A percentile compares a stretch with the other conserved stretches of the same genome.
Evolutionary conservation across 78 protist genomes (phyloP).

Genomic region (Dictyostelium brefeldianum): DNA sequence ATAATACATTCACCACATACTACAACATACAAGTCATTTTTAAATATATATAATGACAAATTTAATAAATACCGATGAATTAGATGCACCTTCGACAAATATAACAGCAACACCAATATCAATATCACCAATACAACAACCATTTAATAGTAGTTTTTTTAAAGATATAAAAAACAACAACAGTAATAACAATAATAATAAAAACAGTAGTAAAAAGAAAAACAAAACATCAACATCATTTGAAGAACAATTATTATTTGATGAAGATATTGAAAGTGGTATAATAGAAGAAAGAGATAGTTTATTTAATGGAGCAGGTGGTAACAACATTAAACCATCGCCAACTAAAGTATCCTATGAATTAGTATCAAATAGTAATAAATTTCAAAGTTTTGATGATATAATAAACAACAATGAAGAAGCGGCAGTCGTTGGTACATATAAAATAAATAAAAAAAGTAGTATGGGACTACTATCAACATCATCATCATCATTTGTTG

Average conservation of each 20-base stretch:
- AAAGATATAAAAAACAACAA: neutral
- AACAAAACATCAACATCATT: neutral
- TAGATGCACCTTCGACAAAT: neutral
- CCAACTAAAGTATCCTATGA: neutral
- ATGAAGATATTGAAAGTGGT: neutral
- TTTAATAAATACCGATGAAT: too few species aligned
- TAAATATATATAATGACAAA: too few species aligned
- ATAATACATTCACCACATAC: too few species aligned
- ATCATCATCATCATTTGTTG: conserved; percentile 7
- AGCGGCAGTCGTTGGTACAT: neutral
- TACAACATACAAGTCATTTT: too few species aligned
- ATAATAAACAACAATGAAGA: conserved; percentile 1
- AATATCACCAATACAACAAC: neutral
- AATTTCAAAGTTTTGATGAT: neutral
- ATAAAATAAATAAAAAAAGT: neutral
- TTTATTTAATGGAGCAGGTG: conserved; percentile 2
- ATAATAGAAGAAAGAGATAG: neutral
- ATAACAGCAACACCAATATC: neutral
- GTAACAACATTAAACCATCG: neutral
- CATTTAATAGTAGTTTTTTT: conserved; percentile 13
- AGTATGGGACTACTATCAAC: neutral
- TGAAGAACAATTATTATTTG: neutral
- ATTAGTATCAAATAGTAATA: neutral
- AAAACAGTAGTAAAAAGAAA: neutral
- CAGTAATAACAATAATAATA: neutral